phyloP scores from a whole-genome alignment of 1,284 basidiomycete genomes.

The Cronartium quercuum region DNA sequence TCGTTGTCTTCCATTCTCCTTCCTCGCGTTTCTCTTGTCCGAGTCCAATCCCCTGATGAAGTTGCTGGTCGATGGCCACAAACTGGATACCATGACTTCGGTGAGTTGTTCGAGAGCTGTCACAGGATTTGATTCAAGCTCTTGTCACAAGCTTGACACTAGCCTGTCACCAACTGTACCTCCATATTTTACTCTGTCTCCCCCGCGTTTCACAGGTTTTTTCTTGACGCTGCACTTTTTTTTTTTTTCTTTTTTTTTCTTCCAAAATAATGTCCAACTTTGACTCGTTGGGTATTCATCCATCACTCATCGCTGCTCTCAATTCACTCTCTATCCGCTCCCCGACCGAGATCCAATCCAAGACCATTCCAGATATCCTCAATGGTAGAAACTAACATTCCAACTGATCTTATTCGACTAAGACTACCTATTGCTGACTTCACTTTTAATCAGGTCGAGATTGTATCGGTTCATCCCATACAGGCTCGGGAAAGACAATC shows the following conservation, averaged over 20 bases:
- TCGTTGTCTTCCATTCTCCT: background rate
- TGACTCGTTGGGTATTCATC: slow-evolving; percentile 64
- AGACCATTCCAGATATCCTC: slow-evolving; percentile 81
- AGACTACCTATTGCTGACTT: slow-evolving; percentile 21
- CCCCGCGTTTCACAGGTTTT: too few relatives aligned
- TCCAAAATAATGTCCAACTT: slow-evolving; percentile 27
- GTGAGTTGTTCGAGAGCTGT: background rate
- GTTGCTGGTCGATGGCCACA: background rate
- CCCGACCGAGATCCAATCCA: slow-evolving; percentile 83
- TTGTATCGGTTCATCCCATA: slow-evolving; percentile 95
- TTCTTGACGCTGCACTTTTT: background rate
- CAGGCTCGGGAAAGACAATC: slow-evolving; percentile 94
- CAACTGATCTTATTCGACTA: slow-evolving; percentile 41
- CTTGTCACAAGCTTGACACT: background rate
- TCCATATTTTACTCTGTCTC: background rate
- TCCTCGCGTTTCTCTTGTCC: background rate
- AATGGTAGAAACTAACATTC: slow-evolving; percentile 54
- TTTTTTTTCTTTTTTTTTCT: background rate
- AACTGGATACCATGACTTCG: background rate
- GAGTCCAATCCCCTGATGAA: background rate
- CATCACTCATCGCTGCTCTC: slow-evolving; percentile 64
- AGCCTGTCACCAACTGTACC: background rate
- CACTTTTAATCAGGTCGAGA: slow-evolving; percentile 62
- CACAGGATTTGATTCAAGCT: background rate
- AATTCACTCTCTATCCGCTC: slow-evolving; percentile 72